Percentiles rank a stretch among this genome's conserved stretches.
phyloP scores from a whole-genome alignment of 2,329 filamentous ascomycete genomes.

The Penicillium frequentans region DNA sequence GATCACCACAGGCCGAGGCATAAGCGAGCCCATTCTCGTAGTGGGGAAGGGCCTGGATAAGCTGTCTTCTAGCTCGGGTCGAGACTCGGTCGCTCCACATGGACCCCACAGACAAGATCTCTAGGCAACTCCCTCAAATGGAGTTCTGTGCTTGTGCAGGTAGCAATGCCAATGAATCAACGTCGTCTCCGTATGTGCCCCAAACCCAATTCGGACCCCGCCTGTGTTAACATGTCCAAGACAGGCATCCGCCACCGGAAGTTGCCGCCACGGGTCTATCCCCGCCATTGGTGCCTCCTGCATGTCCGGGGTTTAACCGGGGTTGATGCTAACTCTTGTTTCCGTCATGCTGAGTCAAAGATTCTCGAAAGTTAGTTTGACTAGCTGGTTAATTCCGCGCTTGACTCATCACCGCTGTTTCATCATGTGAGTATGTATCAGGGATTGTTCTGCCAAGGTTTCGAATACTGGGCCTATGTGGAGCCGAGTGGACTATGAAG shows the following conservation, averaged over 20 bases:
- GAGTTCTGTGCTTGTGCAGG: not conserved
- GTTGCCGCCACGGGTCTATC: not conserved
- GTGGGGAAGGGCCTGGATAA: not conserved
- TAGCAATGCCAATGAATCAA: not conserved
- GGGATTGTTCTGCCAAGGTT: not conserved
- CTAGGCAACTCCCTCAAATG: not conserved
- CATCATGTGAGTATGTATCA: not conserved
- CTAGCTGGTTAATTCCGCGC: not conserved
- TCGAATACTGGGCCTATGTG: not conserved
- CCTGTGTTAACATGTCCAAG: not conserved
- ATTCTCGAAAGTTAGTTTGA: not conserved
- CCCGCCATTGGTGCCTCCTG: not conserved
- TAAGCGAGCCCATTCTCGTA: too few relatives aligned
- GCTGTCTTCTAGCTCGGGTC: not conserved
- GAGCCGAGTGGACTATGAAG: constrained; percentile 3
- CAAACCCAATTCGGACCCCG: not conserved
- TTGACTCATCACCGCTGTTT: constrained; percentile 8
- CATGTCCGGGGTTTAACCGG: constrained; percentile 2
- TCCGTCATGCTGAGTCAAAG: not conserved
- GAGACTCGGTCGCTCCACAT: not conserved
- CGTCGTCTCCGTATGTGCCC: not conserved
- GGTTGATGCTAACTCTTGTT: not conserved
- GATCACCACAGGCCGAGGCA: not conserved
- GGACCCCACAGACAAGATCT: not conserved
- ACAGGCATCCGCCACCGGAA: not conserved